Evolutionary conservation across 2,329 filamentous ascomycete genomes (phyloP).

Genomic region (Kalmusia sp.): DNA sequence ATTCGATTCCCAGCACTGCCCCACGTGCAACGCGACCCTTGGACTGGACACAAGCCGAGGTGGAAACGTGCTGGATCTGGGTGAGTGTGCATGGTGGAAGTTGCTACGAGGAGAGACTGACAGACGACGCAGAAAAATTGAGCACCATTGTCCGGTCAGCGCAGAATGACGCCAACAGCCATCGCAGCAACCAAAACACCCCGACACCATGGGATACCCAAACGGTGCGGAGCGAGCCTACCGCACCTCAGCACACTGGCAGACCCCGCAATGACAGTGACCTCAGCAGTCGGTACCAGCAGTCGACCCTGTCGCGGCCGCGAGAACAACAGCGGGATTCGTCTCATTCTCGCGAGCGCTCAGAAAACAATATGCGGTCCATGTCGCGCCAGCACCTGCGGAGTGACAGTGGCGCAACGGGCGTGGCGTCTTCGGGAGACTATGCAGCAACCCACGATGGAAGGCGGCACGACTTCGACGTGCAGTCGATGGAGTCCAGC

Average conservation of each 20-base stretch:
- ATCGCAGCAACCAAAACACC: slow-evolving; percentile 61
- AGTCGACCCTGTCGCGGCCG: slow-evolving; percentile 34
- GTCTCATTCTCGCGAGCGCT: slow-evolving; percentile 4
- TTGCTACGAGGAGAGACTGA: slow-evolving; percentile 15
- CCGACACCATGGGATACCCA: slow-evolving; percentile 73
- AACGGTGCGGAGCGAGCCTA: slow-evolving; percentile 50
- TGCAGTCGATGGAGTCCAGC: slow-evolving; percentile 93
- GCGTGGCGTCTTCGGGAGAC: slow-evolving; percentile 75
- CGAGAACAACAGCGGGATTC: slow-evolving; percentile 24
- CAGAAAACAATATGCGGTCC: slow-evolving; percentile 37
- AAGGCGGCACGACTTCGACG: slow-evolving; percentile 90
- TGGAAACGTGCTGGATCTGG: slow-evolving; percentile 90
- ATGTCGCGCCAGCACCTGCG: slow-evolving; percentile 65
- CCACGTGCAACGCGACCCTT: slow-evolving; percentile 88
- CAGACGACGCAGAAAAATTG: slow-evolving; percentile 76
- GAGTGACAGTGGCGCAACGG: slow-evolving; percentile 78
- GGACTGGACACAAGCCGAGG: slow-evolving; percentile 91
- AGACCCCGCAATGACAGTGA: slow-evolving; percentile 44
- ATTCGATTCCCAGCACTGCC: slow-evolving; percentile 91
- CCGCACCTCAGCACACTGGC: slow-evolving; percentile 53
- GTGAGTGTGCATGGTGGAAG: slow-evolving; percentile 57
- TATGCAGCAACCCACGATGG: slow-evolving; percentile 79
- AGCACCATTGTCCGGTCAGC: slow-evolving; percentile 89
- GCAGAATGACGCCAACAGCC: slow-evolving; percentile 65
- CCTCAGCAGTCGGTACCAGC: slow-evolving; percentile 38